phyloP scores from a whole-genome alignment of 2,329 filamentous ascomycete genomes.

The Pestalotiopsis sp. region DNA sequence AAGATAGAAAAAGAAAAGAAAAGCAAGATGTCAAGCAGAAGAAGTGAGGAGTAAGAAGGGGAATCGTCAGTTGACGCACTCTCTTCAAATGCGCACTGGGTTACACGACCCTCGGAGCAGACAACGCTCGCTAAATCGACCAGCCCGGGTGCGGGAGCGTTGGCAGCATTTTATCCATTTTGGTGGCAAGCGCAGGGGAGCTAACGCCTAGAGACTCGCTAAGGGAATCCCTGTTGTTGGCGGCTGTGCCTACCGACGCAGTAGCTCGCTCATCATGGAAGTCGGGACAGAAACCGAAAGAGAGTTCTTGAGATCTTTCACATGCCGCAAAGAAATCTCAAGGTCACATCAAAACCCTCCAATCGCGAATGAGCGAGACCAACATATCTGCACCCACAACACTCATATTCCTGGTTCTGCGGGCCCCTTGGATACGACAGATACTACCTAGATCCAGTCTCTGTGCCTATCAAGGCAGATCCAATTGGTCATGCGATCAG shows the following conservation, averaged over 20 bases:
- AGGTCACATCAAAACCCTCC: neutral
- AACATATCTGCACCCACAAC: neutral
- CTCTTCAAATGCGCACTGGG: neutral
- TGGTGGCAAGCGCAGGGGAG: conserved; percentile 1
- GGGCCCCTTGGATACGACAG: neutral
- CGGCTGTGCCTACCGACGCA: neutral
- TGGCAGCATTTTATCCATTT: conserved; percentile 3
- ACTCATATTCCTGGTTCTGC: neutral
- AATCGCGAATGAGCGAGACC: conserved; percentile 11
- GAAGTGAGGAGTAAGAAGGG: neutral
- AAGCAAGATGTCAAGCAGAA: neutral
- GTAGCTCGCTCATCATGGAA: neutral
- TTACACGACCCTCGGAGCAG: neutral
- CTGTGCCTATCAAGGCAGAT: neutral
- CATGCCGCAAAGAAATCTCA: neutral
- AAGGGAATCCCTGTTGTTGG: neutral
- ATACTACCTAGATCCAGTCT: neutral
- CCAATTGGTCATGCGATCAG: neutral
- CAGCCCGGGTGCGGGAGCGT: neutral
- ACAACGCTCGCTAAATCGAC: neutral
- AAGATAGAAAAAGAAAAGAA: neutral
- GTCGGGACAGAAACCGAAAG: neutral
- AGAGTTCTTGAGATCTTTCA: neutral
- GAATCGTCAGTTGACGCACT: neutral
- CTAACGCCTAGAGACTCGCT: neutral